These are phyloP conservation scores for Acacia melanoxylon DNA, from an alignment of 306 rosid genomes.

Conservation along the genomic window DNA sequence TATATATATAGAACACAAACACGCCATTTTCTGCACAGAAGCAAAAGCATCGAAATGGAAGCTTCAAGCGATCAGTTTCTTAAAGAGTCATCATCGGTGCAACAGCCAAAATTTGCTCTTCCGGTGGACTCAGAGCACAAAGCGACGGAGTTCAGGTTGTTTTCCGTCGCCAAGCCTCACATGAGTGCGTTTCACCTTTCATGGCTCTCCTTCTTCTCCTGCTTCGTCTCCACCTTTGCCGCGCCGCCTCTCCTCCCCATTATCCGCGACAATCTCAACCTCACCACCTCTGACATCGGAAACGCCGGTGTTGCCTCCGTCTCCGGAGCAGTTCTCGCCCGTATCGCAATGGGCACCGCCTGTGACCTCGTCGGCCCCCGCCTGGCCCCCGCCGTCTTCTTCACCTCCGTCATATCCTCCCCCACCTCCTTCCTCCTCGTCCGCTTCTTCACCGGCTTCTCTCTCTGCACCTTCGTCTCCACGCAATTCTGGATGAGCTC, in stretches of 20 bases:
- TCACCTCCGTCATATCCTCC: constrained; percentile 54
- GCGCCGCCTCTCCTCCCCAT: constrained; percentile 80
- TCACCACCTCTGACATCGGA: constrained; percentile 80
- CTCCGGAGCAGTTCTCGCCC: constrained; percentile 80
- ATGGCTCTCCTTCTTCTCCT: constrained; percentile 77
- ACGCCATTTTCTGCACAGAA: neutral
- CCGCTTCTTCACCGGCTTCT: constrained; percentile 86
- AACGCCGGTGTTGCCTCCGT: constrained; percentile 90
- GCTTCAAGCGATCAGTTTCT: constrained; percentile 26
- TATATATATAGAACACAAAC: no score
- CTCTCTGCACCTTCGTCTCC: constrained; percentile 84
- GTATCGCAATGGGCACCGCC: constrained; percentile 84
- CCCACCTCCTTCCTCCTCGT: constrained; percentile 62
- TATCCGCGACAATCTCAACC: constrained; percentile 82
- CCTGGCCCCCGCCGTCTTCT: constrained; percentile 71
- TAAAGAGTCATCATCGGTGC: constrained; percentile 8
- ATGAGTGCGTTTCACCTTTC: constrained; percentile 89
- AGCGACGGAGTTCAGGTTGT: constrained; percentile 64
- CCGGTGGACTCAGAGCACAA: constrained; percentile 88
- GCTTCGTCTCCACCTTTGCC: constrained; percentile 81
- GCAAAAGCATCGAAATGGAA: constrained; percentile 46
- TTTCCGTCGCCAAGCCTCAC: constrained; percentile 74
- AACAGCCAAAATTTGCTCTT: constrained; percentile 41
- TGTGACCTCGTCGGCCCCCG: constrained; percentile 86
- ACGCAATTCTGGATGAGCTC: constrained; percentile 98